A percentile compares a stretch with the other conserved stretches of the same genome.
phyloP scores from a whole-genome alignment of 805 yeast species.

The Candida parachauliodes region DNA sequence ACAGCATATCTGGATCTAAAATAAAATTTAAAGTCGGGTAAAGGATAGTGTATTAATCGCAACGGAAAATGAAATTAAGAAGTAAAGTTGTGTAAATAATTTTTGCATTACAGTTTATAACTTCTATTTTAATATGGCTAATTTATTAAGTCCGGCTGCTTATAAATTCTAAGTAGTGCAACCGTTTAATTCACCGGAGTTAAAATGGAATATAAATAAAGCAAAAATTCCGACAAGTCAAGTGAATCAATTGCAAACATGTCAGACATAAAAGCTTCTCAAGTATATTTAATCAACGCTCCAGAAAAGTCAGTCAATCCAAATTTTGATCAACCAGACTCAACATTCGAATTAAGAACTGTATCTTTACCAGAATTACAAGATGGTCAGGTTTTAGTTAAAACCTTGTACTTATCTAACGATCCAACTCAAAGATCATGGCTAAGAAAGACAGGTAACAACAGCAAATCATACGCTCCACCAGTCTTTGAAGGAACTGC shows the following conservation, averaged over 20 bases:
- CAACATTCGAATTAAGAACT: constrained; percentile 23
- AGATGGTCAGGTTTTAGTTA: constrained; percentile 43
- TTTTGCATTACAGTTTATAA: too few species aligned
- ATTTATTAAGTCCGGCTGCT: too few species aligned
- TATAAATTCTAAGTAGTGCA: too few species aligned
- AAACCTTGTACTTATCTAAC: constrained; percentile 46
- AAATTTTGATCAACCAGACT: constrained; percentile 17
- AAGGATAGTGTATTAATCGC: too few species aligned
- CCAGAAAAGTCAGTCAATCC: constrained; percentile 20
- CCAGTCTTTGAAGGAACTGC: constrained; percentile 43
- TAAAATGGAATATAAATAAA: background rate
- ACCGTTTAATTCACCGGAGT: background rate
- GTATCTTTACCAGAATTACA: constrained; percentile 16
- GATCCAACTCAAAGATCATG: constrained; percentile 64
- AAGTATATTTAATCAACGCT: constrained; percentile 20
- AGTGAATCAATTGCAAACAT: background rate
- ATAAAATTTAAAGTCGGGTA: too few species aligned
- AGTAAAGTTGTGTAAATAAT: too few species aligned
- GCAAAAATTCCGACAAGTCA: too few species aligned
- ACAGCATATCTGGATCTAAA: too few species aligned
- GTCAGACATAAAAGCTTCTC: constrained; percentile 7
- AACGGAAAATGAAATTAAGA: too few species aligned
- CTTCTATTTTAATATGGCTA: too few species aligned
- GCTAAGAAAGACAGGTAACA: constrained; percentile 38
- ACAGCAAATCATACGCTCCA: constrained; percentile 28